Evolutionary conservation across 2,329 filamentous ascomycete genomes (phyloP), one percentile per base, ranked within the genome.

Genomic region (Botryotinia narcissicola): DNA sequence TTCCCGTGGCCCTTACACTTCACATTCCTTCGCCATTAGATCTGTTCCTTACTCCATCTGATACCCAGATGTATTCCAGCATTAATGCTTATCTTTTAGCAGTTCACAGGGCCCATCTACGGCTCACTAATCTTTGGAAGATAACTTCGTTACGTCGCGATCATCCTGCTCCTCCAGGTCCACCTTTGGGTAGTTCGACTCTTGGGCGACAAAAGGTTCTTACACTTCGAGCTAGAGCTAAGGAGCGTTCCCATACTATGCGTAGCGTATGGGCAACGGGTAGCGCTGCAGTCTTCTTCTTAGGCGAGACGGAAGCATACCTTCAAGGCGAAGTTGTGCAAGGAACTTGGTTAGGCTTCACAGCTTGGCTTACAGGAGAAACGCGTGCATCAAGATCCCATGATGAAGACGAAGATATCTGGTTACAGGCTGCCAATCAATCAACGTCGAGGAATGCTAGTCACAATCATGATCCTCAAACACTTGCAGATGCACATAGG

Each of bases 261-360:
- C 90, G 96, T 25, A 92, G 90, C 75, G 88, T 95, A 0, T 99
- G 96, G 96, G 95, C 94, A 0, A 97, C 93, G 0, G 92, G 92
- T 77, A 94, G 93, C 79, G 93, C 94, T 3, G 92, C 93, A 1
- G 89, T 97, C 6, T 98, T 97, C 83, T 92, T 98, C 77, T 86
- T 98, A 5, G 93, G 93, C 0, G 95, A 98, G 81, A 91, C 93
- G 22, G 92, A 95, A 77, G 90, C 90, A 4, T 98, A 97, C 79
- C 90, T 98, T 62, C 95, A 98, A 81, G 93, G 93, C 1, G 94
- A 97, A 80, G 91, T 98, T 10, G 91, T 98, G 22, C 89, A 91
- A 74, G 90, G 91, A 46, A 90, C 93, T 1, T 98, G 94, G 89
- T 88, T 91, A 25, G 90, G 92, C 70, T 95, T 98, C 78, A 88